Base-by-base conservation (phyloP, 305 asterid genomes). In the Fraxinus angustifolia region DNA sequence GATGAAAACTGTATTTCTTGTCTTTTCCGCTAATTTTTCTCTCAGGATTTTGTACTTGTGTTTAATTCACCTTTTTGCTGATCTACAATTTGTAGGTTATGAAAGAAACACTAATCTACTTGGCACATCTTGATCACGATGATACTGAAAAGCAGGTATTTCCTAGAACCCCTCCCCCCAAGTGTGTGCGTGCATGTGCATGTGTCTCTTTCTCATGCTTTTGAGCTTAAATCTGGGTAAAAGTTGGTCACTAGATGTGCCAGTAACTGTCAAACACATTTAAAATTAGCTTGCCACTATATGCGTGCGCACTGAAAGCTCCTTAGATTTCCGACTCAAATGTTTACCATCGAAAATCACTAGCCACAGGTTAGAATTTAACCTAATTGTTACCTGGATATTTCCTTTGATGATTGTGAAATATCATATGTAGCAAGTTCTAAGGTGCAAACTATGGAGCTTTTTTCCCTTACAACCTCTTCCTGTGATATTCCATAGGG, bases 81-180 rank as follows among this genome's bases (percentile, higher is more conserved):
- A 78, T 79, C 2, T 45, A 78, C 48, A 58, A 45, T 58, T 74
- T 89, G 88, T 96, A 96, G 99, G 93, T 94, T 86, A 96, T 96
- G 99, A 89, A 98, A 91, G 99, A 96, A 85, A 96, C 99, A 60
- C 83, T 96, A 86, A 92, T 96, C 87, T 96, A 96, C 87, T 86
- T 96, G 89, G 91, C 99, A 53, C 98, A 96, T 90, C 98, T 96
- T 86, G 99, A 96, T 85, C 99, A 96, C 0, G 97, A 96, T n/a
- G 99, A 96, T 85, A 96, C 99, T 11, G 99, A 96, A 87, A 94
- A 90, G 81, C 99, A 93, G 98, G 99, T 96, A 76, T 7, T 79
- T 62, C 14, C 33, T 21, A 17, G 21, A 65, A 14, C 14, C n/a
- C 80, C 81, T 30, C 45, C 30, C 28, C 67, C 11, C 12, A 0